Evolutionary conservation across 768 basidiomycete genomes (phyloP).

Genomic region (Lactarius hatsudake): DNA sequence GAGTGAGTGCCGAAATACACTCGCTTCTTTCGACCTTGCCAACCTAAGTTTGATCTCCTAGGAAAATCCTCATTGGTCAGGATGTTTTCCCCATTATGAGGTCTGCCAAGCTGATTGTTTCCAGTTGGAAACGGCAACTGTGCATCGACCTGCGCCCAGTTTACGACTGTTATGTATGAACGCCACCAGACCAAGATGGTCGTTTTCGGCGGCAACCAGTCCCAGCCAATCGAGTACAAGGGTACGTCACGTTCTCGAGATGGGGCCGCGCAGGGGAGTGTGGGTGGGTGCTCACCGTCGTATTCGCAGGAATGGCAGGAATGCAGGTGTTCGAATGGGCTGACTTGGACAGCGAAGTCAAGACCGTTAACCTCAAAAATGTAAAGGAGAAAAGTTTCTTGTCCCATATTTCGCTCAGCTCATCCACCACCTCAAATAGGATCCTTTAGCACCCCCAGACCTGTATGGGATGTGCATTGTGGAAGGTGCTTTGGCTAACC

Average conservation of each 20-base stretch:
- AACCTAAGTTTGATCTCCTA: neutral
- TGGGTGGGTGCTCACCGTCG: neutral
- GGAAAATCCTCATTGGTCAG: constrained; percentile 21
- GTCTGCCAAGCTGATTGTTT: neutral
- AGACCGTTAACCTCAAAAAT: constrained; percentile 31
- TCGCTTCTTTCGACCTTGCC: neutral
- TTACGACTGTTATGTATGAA: constrained; percentile 54
- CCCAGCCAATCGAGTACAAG: constrained; percentile 46
- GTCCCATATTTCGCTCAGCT: neutral
- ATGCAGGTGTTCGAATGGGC: neutral
- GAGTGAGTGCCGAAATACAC: constrained; percentile 5
- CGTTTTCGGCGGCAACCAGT: constrained; percentile 51
- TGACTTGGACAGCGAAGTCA: constrained; percentile 5
- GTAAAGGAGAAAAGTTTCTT: constrained; percentile 26
- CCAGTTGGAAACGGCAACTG: constrained; percentile 34
- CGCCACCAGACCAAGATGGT: constrained; percentile 46
- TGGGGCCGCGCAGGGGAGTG: too few relatives aligned
- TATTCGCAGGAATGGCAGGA: constrained; percentile 22
- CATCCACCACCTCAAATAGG: constrained; percentile 22
- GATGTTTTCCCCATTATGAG: neutral
- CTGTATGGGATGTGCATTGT: constrained; percentile 29
- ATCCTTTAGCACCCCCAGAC: constrained; percentile 39
- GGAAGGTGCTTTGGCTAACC: neutral
- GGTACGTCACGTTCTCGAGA: constrained; percentile 28
- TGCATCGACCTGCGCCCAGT: constrained; percentile 57